Conservation (phyloP, 345 rosid genomes). For the Lepidium didymum region DNA sequence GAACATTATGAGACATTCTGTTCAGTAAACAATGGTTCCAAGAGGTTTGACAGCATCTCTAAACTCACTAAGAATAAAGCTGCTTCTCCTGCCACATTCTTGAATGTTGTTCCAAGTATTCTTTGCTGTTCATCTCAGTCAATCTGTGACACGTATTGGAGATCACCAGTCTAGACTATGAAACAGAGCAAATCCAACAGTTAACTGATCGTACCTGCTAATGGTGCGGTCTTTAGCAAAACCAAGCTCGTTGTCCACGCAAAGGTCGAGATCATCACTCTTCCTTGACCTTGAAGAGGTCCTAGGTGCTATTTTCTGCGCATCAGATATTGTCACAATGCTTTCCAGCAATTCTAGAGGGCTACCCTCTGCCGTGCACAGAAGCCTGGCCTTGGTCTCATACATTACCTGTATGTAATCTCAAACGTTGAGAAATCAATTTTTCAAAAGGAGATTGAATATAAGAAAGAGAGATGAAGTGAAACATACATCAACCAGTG, state of each 20-base stretch:
- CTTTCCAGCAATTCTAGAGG: slow-evolving; percentile 67
- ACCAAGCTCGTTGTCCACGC: slow-evolving; percentile 94
- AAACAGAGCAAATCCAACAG: neutral
- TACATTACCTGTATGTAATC: slow-evolving; percentile 69
- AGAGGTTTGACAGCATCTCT: slow-evolving; percentile 7
- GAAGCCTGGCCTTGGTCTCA: slow-evolving; percentile 69
- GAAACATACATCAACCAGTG: slow-evolving; percentile 77
- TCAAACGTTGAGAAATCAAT: neutral
- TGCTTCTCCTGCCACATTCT: slow-evolving; percentile 5
- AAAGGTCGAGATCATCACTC: slow-evolving; percentile 69
- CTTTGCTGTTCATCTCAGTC: slow-evolving; percentile 94
- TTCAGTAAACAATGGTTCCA: slow-evolving; percentile 2
- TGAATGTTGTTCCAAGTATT: slow-evolving; percentile 77
- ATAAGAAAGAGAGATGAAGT: neutral
- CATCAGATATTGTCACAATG: slow-evolving; percentile 72
- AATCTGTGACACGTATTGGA: slow-evolving; percentile 39
- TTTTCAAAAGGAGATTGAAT: neutral
- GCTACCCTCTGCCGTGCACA: slow-evolving; percentile 84
- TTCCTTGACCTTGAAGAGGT: slow-evolving; percentile 78
- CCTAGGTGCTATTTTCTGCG: slow-evolving; percentile 65
- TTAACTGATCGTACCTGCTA: slow-evolving; percentile 52
- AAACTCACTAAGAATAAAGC: slow-evolving; percentile 1
- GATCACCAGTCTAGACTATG: neutral
- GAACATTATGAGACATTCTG: neutral
- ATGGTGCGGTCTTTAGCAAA: slow-evolving; percentile 96